Conservation (phyloP, 179 eudicot genomes). For the Silene noctiflora region DNA sequence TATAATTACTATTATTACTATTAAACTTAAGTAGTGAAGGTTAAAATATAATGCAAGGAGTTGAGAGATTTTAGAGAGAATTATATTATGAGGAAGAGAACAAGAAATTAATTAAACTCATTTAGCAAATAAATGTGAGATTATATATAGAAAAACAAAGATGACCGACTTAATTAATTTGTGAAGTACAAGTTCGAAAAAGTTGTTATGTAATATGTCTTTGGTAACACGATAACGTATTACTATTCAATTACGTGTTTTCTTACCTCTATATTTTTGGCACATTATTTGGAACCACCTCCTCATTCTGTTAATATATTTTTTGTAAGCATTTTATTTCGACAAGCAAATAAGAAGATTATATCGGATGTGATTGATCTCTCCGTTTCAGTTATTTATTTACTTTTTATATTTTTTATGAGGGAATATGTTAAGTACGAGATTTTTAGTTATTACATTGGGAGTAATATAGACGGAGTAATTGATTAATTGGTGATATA, state of each 20-base stretch:
- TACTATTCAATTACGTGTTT: slow-evolving; percentile 28
- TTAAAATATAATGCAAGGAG: background rate
- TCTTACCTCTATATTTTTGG: slow-evolving; percentile 9
- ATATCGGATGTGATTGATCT: too few relatives aligned
- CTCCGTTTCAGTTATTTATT: too few relatives aligned
- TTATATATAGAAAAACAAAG: background rate
- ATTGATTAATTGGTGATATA: too few relatives aligned
- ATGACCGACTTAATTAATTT: slow-evolving; percentile 10
- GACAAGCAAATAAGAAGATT: slow-evolving; percentile 12
- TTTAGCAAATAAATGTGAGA: slow-evolving; percentile 22
- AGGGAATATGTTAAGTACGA: too few relatives aligned
- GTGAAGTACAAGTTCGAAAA: slow-evolving; percentile 9
- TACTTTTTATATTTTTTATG: too few relatives aligned
- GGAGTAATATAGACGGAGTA: too few relatives aligned
- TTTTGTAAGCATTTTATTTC: slow-evolving; percentile 17
- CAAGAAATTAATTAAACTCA: slow-evolving; percentile 32
- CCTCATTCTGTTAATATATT: background rate
- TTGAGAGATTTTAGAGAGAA: background rate
- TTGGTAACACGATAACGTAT: slow-evolving; percentile 39
- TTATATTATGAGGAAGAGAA: slow-evolving; percentile 19
- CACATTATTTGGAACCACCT: background rate
- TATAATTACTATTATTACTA: background rate
- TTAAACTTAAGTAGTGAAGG: slow-evolving; percentile 17
- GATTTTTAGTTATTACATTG: too few relatives aligned
- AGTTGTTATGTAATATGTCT: slow-evolving; percentile 24